A percentile compares a stretch with the other conserved stretches of the same genome.
These are phyloP conservation scores for Penicillium italicum DNA, from an alignment of 2,329 filamentous ascomycete species.

Conservation along the genomic window DNA sequence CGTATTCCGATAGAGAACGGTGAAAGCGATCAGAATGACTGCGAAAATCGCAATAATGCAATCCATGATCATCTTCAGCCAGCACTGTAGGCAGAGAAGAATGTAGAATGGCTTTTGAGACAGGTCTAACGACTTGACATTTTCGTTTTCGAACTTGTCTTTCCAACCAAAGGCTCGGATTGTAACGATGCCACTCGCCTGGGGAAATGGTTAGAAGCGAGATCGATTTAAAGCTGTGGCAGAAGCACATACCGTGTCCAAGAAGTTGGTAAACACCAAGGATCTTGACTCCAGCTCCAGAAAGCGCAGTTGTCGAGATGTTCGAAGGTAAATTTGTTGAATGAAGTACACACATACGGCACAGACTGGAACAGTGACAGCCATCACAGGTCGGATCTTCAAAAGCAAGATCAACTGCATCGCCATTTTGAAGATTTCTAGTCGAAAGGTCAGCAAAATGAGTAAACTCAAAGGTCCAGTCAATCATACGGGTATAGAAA, in stretches of 20 bases:
- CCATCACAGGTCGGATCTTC: neutral
- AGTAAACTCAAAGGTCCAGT: neutral
- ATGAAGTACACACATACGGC: neutral
- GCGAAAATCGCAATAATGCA: neutral
- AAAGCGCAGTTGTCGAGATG: constrained; percentile 4
- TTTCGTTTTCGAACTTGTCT: neutral
- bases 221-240: neutral
- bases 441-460: neutral
- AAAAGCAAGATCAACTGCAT: neutral
- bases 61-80: neutral
- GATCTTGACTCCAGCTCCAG: constrained; percentile 2
- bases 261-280: neutral
- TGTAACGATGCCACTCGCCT: neutral
- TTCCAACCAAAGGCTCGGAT: neutral
- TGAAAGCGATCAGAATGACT: neutral
- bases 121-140: neutral
- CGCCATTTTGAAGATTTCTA: neutral
- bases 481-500: neutral
- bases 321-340: constrained; percentile 2
- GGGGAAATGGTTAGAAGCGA: neutral
- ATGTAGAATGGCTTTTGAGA: neutral
- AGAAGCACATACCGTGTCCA: neutral
- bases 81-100: neutral
- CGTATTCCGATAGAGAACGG: neutral
- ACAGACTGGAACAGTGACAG: neutral